A percentile compares a stretch with the other conserved stretches of the same genome.
Evolutionary conservation across 805 yeast genomes (phyloP).

Genomic region (Maudiozyma saulgeensis): DNA sequence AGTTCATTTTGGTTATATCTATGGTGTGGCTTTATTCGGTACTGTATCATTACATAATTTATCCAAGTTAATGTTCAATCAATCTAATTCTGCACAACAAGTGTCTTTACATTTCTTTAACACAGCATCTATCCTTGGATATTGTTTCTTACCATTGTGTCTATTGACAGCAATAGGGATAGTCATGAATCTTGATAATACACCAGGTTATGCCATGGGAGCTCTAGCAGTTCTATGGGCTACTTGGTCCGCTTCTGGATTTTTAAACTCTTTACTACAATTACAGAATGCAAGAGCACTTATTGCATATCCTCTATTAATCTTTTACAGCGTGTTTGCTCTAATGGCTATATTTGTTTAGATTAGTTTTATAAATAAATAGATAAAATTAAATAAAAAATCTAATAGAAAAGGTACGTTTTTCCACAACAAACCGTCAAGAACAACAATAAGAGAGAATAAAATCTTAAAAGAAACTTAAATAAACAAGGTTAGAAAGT

Average conservation of each 20-base stretch:
- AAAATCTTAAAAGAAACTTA: too few species aligned
- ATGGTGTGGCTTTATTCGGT: conserved; percentile 92
- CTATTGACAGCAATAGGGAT: conserved; percentile 47
- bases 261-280: conserved; percentile 77
- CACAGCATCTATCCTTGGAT: conserved; percentile 88
- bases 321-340: conserved; percentile 91
- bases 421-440: too few species aligned
- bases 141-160: conserved; percentile 85
- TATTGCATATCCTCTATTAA: conserved; percentile 85
- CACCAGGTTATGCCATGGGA: conserved; percentile 62
- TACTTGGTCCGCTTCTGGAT: conserved; percentile 86
- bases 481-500: too few species aligned
- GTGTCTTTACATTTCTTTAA: conserved; percentile 38
- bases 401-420: background rate
- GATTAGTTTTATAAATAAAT: background rate
- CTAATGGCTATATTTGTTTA: conserved; percentile 80
- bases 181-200: conserved; percentile 66
- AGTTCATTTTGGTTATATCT: conserved; percentile 92
- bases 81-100: conserved; percentile 12
- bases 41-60: conserved; percentile 74
- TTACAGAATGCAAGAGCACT: conserved; percentile 78
- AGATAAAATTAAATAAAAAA: background rate
- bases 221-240: conserved; percentile 75
- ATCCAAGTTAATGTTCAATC: conserved; percentile 62
- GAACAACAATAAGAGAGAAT: too few species aligned